Conservation (phyloP, 140 eudicot species). For the Oenanthe javanica region DNA sequence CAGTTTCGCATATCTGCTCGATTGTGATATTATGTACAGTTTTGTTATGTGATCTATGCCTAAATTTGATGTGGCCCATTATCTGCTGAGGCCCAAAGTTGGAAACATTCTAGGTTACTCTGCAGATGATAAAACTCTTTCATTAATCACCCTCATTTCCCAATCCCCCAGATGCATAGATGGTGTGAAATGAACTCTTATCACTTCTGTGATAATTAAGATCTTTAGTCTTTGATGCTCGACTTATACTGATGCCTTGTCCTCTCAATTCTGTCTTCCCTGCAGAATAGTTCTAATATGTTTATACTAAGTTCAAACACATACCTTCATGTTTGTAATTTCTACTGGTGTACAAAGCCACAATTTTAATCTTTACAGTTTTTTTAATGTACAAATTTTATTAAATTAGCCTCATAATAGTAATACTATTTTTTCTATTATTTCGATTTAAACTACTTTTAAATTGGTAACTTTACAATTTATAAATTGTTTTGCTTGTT, state of each 20-base stretch:
- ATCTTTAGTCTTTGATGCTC: no score
- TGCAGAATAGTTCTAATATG: not conserved
- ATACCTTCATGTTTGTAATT: not conserved
- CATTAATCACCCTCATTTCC: no score
- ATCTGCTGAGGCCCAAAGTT: no score
- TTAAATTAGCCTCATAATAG: not conserved
- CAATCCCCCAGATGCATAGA: not conserved
- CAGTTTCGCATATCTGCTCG: not conserved
- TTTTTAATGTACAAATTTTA: no score
- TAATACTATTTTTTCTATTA: not conserved
- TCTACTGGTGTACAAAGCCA: not conserved
- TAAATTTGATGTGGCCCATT: no score
- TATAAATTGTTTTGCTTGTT: not conserved
- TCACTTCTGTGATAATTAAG: not conserved
- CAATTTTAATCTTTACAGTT: not conserved
- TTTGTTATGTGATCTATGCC: no score
- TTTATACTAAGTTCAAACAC: not conserved
- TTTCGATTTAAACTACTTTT: not conserved
- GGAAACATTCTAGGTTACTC: no score
- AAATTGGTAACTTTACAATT: not conserved
- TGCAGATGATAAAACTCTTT: no score
- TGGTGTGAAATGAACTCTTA: not conserved
- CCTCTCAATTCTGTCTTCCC: not conserved
- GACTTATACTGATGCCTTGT: not conserved
- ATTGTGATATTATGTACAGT: no score